Conservation (phyloP, 768 basidiomycete species). For the Cystofilobasidium macerans region DNA sequence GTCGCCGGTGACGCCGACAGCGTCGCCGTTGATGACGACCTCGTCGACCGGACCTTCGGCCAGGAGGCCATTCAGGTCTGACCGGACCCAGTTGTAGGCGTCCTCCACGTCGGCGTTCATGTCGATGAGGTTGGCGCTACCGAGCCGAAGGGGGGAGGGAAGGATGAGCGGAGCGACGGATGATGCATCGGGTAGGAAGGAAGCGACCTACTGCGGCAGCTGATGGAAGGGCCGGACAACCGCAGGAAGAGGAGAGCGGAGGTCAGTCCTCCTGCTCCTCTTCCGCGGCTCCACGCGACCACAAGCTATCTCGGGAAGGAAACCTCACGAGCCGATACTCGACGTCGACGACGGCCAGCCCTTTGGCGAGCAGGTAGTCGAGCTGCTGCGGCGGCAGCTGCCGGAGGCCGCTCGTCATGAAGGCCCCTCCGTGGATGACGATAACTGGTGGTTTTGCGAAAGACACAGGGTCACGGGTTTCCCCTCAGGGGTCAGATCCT, state of each 20-base stretch:
- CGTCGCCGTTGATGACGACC: not conserved
- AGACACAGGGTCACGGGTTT: not conserved
- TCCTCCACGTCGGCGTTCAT: not conserved
- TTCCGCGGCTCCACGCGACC: not conserved
- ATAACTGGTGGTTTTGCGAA: not conserved
- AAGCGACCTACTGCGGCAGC: no score
- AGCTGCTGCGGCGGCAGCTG: not conserved
- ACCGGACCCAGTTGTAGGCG: slow-evolving; percentile 8
- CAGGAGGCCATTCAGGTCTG: slow-evolving; percentile 1
- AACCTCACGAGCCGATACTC: slow-evolving; percentile 5
- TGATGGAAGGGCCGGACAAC: no score
- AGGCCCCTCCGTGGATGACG: slow-evolving; percentile 14
- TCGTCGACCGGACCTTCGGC: not conserved
- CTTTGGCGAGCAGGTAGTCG: slow-evolving; percentile 4
- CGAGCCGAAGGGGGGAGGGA: not conserved
- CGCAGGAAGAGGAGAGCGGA: not conserved
- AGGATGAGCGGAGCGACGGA: not conserved
- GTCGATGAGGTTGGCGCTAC: slow-evolving; percentile 6
- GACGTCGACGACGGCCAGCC: slow-evolving; percentile 3
- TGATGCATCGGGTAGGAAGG: not conserved
- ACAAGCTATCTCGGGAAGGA: not conserved
- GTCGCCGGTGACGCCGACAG: not conserved
- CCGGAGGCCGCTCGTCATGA: not conserved
- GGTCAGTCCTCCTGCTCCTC: not conserved
- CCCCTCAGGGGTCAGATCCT: not conserved